Conservation (phyloP, 768 basidiomycete species). For the Coprinopsis cinerea region DNA sequence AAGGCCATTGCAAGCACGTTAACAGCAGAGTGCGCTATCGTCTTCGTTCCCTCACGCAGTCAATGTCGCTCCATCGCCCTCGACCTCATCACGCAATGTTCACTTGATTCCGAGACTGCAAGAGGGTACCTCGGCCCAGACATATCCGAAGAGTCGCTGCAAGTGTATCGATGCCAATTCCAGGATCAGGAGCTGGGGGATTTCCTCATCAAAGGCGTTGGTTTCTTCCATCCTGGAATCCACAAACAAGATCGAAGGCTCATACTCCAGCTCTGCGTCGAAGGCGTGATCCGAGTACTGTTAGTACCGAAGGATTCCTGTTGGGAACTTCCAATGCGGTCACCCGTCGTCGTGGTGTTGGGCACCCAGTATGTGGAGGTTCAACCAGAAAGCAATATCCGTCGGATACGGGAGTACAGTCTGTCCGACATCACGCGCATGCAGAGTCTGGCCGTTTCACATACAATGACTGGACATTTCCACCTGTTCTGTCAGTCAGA, state of each 20-base stretch:
- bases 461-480: constrained; percentile 58
- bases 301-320: constrained; percentile 79
- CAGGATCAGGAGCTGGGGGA: constrained; percentile 61
- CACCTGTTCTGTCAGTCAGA: constrained; percentile 88
- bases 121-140: constrained; percentile 59
- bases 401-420: constrained; percentile 74
- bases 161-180: constrained; percentile 51
- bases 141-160: constrained; percentile 47
- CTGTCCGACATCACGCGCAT: constrained; percentile 82
- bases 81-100: constrained; percentile 86
- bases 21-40: constrained; percentile 49
- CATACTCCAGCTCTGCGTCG: constrained; percentile 75
- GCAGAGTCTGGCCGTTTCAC: constrained; percentile 81
- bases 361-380: constrained; percentile 79
- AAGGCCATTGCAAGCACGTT: constrained; percentile 52
- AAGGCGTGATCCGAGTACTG: constrained; percentile 75
- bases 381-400: constrained; percentile 42
- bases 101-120: constrained; percentile 63
- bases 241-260: constrained; percentile 59
- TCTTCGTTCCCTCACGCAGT: constrained; percentile 83
- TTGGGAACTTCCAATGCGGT: constrained; percentile 86
- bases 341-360: constrained; percentile 81
- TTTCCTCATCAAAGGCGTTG: constrained; percentile 79
- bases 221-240: constrained; percentile 77
- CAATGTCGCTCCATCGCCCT: constrained; percentile 71